Base-by-base conservation (phyloP, 2,329 filamentous ascomycete genomes). In the Diaporthe aspalathi region DNA sequence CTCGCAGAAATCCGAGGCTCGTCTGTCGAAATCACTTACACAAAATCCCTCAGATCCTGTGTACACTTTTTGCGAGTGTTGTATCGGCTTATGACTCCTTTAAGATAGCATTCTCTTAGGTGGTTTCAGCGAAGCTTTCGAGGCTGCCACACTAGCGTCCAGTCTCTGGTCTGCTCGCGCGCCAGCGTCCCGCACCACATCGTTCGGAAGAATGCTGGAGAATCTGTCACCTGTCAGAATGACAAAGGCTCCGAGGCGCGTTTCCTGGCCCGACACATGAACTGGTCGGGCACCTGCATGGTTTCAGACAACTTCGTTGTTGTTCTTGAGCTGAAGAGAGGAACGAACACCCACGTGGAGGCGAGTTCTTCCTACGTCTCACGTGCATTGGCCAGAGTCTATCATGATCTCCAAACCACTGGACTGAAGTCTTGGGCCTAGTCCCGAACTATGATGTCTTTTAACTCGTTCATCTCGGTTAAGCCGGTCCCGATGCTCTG, bases 131-230 rank as follows among this genome's bases (percentile, higher is more conserved):
- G 16, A 50, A 50, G 43, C n/a, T 35, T 22, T 22, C n/a, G n/a
- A 38, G n/a, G 60, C 43, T 65, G 60, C 45, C 29, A 65, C 60
- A 38, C 60, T 50, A 65, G 60, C 45, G 20, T 49, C 45, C 27
- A 63, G 60, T 27, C 29, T 65, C 12, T 17, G 24, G 16, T 6
- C n/a, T 6, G 57, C n/a, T 35, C 43, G 43, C 60, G 14, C 43
- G 12, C 53, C 20, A 17, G n/a, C 9, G 35, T 40, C 35, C 35
- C n/a, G 35, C 20, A 11, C 43, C 38, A 14, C 16, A 22, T 63
- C 20, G 45, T 63, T 22, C n/a, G 20, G 27, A 63, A 35, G 43
- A 49, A 63, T 12, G 20, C 60, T 35, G 29, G 20, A 12, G 43
- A 32, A 49, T 17, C 22, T 32, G 60, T 38, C 43, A 22, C 20